phyloP scores from a whole-genome alignment of 2,329 filamentous ascomycete genomes.

The Paraphaeosphaeria minitans region DNA sequence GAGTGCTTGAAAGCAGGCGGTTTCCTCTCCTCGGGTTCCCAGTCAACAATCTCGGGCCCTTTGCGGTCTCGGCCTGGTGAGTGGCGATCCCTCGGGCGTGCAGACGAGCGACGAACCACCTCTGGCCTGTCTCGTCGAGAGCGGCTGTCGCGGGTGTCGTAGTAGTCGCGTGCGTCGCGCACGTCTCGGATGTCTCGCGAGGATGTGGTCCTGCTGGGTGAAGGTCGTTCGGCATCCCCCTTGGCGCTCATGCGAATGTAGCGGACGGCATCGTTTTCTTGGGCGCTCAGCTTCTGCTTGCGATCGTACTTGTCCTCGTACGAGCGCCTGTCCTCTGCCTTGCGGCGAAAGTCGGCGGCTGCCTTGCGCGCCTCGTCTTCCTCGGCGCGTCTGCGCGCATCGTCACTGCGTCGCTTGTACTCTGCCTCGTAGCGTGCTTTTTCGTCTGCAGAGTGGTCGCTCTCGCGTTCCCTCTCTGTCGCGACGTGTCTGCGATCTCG shows the following conservation, averaged over 20 bases:
- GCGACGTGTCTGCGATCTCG: slow-evolving; percentile 45
- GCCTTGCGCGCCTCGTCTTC: slow-evolving; percentile 20
- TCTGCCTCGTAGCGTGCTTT: slow-evolving; percentile 39
- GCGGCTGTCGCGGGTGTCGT: slow-evolving; percentile 20
- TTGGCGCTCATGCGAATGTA: slow-evolving; percentile 35
- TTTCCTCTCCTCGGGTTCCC: slow-evolving; percentile 28
- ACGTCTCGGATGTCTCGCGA: slow-evolving; percentile 32
- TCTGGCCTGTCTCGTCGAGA: slow-evolving; percentile 39
- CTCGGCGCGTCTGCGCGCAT: slow-evolving; percentile 26
- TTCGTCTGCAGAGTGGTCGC: slow-evolving; percentile 42
- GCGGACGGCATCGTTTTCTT: slow-evolving; percentile 33
- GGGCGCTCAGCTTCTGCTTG: slow-evolving; percentile 34
- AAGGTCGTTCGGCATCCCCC: slow-evolving; percentile 35
- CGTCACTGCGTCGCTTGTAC: slow-evolving; percentile 36
- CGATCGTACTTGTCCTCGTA: slow-evolving; percentile 31
- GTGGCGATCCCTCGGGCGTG: slow-evolving; percentile 38
- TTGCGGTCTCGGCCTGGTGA: slow-evolving; percentile 35
- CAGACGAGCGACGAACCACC: slow-evolving; percentile 41
- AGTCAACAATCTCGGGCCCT: slow-evolving; percentile 41
- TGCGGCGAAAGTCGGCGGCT: slow-evolving; percentile 31
- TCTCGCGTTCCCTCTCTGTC: slow-evolving; percentile 42
- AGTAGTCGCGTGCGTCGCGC: slow-evolving; percentile 24
- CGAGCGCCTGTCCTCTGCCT: slow-evolving; percentile 36
- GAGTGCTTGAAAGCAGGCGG: slow-evolving; percentile 48
- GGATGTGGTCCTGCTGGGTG: slow-evolving; percentile 31